Base-by-base conservation (phyloP, 352 stramenopile species). In the Hyaloperonospora brassicae region DNA sequence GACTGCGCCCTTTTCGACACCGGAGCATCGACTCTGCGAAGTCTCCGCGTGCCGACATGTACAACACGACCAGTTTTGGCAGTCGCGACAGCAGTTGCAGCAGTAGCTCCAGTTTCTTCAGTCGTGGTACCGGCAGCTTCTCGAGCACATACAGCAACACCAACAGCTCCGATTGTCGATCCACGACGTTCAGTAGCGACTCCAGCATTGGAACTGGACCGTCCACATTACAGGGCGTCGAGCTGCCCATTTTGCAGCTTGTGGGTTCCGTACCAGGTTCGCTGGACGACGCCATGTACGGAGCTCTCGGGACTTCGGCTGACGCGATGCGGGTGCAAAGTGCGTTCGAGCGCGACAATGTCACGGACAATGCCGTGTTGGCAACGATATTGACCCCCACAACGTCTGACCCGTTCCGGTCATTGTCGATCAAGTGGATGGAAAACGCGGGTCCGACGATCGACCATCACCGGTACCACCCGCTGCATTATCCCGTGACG, bases 201-300 rank as follows among this genome's bases (percentile, higher is more conserved):
- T 61, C 58, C 2, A 55, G 65, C n/a, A 36, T 57, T 52, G 49
- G 34, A 9, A 27, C 55, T 17, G 51, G 50, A 12, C 8, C 55
- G 0, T 44, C 59, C 0, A 52, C 46, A n/a, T 25, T 59, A 1
- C 8, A 40, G 17, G 51, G 51, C 6, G 47, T 57, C 0, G 68
- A 80, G 25, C 40, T 80, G 12, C 71, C 68, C 1, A 57, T 76
- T 23, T 50, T 79, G 17, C 61, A 79, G 42, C 62, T 79, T 23
- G 59, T 67, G 5, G 79, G 79, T 14, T 77, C 68, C 8, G 50
- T 89, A 0, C 56, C 66, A 9, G 79, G 79, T 5, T 71, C 66
- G 17, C 35, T 89, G 0, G 67, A 87, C 21, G 79, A 89, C 40
- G 70, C 66, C 14, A 69, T 89, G 59, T 85, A 79, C 52, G 79